Evolutionary conservation across 495 filamentous ascomycete genomes (phyloP).

Genomic region (Lophiostoma macrostomum): DNA sequence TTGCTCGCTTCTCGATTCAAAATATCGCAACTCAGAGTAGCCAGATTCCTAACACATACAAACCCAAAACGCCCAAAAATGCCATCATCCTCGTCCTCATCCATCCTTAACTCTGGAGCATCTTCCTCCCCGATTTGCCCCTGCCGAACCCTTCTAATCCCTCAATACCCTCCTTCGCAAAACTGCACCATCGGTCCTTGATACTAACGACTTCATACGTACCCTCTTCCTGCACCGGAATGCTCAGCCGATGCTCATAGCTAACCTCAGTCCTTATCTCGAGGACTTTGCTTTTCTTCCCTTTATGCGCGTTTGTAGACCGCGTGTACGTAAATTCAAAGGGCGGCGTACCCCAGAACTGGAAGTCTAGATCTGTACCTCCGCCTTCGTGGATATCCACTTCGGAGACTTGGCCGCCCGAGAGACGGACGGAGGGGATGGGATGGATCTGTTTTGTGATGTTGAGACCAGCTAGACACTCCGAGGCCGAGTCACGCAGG

Average conservation of each 20-base stretch:
- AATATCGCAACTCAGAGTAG: no score
- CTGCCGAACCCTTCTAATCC: constrained; percentile 37
- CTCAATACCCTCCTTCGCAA: constrained; percentile 63
- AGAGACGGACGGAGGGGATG: constrained; percentile 86
- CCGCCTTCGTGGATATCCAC: constrained; percentile 96
- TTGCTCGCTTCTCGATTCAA: no score
- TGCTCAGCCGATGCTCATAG: constrained; percentile 71
- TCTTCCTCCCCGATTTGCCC: not conserved
- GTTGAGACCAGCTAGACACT: constrained; percentile 74
- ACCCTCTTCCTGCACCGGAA: constrained; percentile 84
- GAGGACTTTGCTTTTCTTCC: constrained; percentile 58
- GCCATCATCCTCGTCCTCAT: not conserved
- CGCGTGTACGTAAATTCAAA: constrained; percentile 98
- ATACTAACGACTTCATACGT: constrained; percentile 96
- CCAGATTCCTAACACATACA: not conserved
- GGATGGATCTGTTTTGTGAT: constrained; percentile 80
- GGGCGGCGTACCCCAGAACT: constrained; percentile 91
- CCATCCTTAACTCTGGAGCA: not conserved
- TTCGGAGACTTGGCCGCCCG: constrained; percentile 68
- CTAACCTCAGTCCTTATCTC: constrained; percentile 86
- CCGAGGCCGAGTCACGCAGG: constrained; percentile 74
- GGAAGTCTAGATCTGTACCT: constrained; percentile 85
- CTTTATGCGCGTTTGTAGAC: constrained; percentile 74
- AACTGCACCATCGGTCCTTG: constrained; percentile 85
- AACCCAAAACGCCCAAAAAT: not conserved